Evolutionary conservation across 805 yeast species (phyloP).

Genomic region (Suhomyces emberorum): DNA sequence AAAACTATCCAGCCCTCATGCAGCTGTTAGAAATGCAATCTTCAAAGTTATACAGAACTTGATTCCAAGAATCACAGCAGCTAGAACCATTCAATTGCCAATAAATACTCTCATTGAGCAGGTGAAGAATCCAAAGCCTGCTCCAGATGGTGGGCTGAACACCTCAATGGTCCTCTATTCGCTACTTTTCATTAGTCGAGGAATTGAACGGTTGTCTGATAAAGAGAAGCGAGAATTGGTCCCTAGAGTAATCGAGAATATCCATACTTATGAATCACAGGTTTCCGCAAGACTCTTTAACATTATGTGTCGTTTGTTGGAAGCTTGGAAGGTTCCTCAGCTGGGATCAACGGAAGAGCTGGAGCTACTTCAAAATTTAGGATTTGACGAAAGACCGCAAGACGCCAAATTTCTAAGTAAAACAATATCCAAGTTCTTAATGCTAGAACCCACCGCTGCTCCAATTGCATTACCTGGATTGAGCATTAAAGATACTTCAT

Average conservation of each 20-base stretch:
- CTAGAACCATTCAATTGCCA: constrained; percentile 58
- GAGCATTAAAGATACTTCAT: constrained; percentile 50
- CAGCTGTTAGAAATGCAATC: constrained; percentile 63
- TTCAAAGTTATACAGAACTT: constrained; percentile 64
- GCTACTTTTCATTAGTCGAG: constrained; percentile 64
- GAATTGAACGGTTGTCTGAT: constrained; percentile 50
- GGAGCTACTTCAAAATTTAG: constrained; percentile 28
- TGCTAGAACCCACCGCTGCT: constrained; percentile 44
- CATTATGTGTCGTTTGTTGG: constrained; percentile 54
- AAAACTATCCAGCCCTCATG: constrained; percentile 71
- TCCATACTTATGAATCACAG: constrained; percentile 33
- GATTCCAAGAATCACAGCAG: constrained; percentile 61
- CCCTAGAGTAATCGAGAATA: constrained; percentile 46
- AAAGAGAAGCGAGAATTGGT: constrained; percentile 40
- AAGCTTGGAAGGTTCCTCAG: constrained; percentile 47
- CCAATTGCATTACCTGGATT: constrained; percentile 59
- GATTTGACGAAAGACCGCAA: constrained; percentile 28
- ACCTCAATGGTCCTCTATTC: constrained; percentile 58
- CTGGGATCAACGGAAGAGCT: constrained; percentile 44
- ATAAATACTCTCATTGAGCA: constrained; percentile 59
- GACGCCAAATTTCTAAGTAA: constrained; percentile 47
- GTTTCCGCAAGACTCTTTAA: constrained; percentile 60
- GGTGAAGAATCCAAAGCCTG: constrained; percentile 53
- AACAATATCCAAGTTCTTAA: constrained; percentile 53
- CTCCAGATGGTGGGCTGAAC: constrained; percentile 36